A percentile compares a stretch with the other conserved stretches of the same genome.
phyloP scores from a whole-genome alignment of 306 rosid genomes.

The Chamaecrista fasciculata region DNA sequence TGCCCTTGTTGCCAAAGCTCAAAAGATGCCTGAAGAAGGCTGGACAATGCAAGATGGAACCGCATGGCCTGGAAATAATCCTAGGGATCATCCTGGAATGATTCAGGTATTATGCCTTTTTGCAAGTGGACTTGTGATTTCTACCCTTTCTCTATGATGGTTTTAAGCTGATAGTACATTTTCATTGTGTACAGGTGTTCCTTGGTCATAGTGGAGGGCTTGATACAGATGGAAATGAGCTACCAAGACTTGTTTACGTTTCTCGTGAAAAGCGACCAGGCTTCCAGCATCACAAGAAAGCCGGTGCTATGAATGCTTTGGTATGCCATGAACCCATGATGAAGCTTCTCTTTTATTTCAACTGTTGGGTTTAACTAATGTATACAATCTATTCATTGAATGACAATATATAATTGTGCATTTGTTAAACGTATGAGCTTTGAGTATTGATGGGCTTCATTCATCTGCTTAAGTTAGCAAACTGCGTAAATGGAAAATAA shows the following conservation, averaged over 20 bases:
- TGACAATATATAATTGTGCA: background rate
- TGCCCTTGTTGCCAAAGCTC: slow-evolving; percentile 96
- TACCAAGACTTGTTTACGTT: slow-evolving; percentile 98
- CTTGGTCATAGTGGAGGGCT: slow-evolving; percentile 99
- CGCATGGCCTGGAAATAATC: slow-evolving; percentile 98
- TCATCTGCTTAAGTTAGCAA: slow-evolving; percentile 2
- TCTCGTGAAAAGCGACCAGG: slow-evolving; percentile 99
- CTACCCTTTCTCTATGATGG: background rate
- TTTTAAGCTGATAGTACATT: slow-evolving; percentile 18
- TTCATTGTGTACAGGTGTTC: slow-evolving; percentile 70
- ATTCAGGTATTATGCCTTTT: slow-evolving; percentile 71
- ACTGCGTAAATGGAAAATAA: slow-evolving; percentile 21
- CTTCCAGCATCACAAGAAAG: slow-evolving; percentile 99
- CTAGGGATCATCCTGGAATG: slow-evolving; percentile 99
- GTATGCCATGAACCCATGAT: slow-evolving; percentile 52
- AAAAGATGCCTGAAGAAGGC: slow-evolving; percentile 99
- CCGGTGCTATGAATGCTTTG: slow-evolving; percentile 99
- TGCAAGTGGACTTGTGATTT: slow-evolving; percentile 11
- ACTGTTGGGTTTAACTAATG: slow-evolving; percentile 12
- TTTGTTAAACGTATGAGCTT: background rate
- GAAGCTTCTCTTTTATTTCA: slow-evolving; percentile 12
- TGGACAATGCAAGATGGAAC: slow-evolving; percentile 99
- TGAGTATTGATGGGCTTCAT: slow-evolving; percentile 1
- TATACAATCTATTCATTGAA: background rate
- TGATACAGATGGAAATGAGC: slow-evolving; percentile 99